Evolutionary conservation across 1,284 basidiomycete genomes (phyloP).

Genomic region (Leccinum variabile): DNA sequence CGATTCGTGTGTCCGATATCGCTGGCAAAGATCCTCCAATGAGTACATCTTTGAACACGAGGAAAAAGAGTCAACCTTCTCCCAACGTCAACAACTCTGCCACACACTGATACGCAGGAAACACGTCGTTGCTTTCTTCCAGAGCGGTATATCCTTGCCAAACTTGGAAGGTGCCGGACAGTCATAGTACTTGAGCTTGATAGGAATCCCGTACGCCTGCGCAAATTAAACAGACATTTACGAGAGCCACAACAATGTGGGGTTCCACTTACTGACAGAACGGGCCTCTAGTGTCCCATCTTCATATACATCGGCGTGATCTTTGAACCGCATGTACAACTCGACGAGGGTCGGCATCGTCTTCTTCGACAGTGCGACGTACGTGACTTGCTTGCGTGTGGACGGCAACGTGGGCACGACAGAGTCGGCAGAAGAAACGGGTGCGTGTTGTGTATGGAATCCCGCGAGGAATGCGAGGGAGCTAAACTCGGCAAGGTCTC

Average conservation of each 20-base stretch:
- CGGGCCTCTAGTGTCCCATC: slow-evolving; percentile 80
- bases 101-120: too few species aligned
- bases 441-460: slow-evolving; percentile 51
- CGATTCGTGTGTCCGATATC: too few species aligned
- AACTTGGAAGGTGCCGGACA: slow-evolving; percentile 81
- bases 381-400: slow-evolving; percentile 70
- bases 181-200: slow-evolving; percentile 87
- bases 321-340: slow-evolving; percentile 66
- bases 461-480: slow-evolving; percentile 83
- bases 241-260: background rate
- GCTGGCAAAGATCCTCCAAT: too few species aligned
- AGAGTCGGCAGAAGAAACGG: slow-evolving; percentile 12
- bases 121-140: too few species aligned
- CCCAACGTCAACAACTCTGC: too few species aligned
- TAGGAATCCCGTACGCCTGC: slow-evolving; percentile 85
- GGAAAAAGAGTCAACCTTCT: too few species aligned
- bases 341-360: slow-evolving; percentile 83
- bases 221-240: background rate
- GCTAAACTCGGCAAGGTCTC: slow-evolving; percentile 82
- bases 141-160: too few species aligned
- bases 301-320: slow-evolving; percentile 62
- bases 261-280: slow-evolving; percentile 66
- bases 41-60: too few species aligned
- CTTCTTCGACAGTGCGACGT: slow-evolving; percentile 84
- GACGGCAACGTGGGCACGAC: slow-evolving; percentile 35